Base-by-base conservation (phyloP, 176 grass and related monocot genomes). In the Aegilops tauschii region DNA sequence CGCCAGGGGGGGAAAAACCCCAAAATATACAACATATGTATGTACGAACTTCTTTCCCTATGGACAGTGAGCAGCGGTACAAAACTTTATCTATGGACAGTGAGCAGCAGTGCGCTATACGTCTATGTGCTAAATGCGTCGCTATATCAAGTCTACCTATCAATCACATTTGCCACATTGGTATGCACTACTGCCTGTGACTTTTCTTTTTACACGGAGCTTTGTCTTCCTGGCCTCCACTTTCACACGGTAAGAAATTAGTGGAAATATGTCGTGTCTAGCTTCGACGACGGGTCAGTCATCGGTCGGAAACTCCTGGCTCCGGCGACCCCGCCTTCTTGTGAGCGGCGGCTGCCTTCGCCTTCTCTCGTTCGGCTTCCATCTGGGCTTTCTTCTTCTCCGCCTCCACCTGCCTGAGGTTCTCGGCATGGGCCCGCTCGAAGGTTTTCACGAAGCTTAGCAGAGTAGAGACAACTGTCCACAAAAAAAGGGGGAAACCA, bases 391-490 rank as follows among this genome's bases (percentile, higher is more conserved):
- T 94, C 72, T 94, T 96, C 84, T 89, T 96, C 83, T 91, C 97
- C 61, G 85, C 78, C 87, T 94, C 94, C 37, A 61, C 78, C 52
- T 93, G 94, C 79, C 65, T 93, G 29, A 92, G 54, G 80, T 98
- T 98, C 79, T 98, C 94, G 0, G 73, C 29, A 3, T 91, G 90
- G 4, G 92, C 88, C n/a, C 84, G 90, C 29, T 91, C 90, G 7
- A 98, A 98, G 0, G 79, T 94, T 88, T 89, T 98, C 21, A 90
- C 80, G 11, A 98, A 98, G 87, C 71, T 67, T 40, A 96, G 80
- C 45, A 98, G 83, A 21, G 94, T 96, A 23, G 92, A 91, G 40
- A 96, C 73, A 81, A 98, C 97, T 96, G 86, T 32, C n/a, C 49
- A 80, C 65, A 80, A 86, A 86, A 86, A 10, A 84, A 81, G 62